Conservation (phyloP, 345 rosid species). For the Salix caprea region DNA sequence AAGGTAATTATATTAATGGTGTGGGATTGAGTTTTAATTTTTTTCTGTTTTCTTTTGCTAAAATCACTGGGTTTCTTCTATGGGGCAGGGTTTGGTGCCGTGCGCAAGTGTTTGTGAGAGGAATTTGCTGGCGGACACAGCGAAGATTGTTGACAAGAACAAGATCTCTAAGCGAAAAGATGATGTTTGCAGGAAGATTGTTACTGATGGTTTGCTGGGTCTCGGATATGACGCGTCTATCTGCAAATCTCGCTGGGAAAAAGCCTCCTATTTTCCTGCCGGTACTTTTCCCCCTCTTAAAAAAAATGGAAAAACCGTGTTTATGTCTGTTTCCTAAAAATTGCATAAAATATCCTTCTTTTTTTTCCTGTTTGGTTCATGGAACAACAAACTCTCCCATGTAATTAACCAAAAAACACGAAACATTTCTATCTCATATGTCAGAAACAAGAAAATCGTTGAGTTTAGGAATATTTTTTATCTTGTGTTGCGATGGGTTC, state of each 20-base stretch:
- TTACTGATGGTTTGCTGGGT: slow-evolving; percentile 46
- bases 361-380: background rate
- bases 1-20: slow-evolving; percentile 40
- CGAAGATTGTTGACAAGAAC: slow-evolving; percentile 70
- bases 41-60: background rate
- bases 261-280: slow-evolving; percentile 58
- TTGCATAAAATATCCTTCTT: background rate
- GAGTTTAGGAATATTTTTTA: background rate
- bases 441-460: background rate
- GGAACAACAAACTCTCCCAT: background rate
- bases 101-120: slow-evolving; percentile 51
- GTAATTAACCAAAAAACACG: background rate
- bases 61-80: background rate
- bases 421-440: background rate
- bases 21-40: background rate
- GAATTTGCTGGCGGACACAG: slow-evolving; percentile 55
- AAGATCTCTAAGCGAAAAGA: slow-evolving; percentile 57
- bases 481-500: no score
- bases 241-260: slow-evolving; percentile 91
- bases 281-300: slow-evolving; percentile 40
- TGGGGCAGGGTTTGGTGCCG: slow-evolving; percentile 53
- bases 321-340: background rate
- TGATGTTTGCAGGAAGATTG: slow-evolving; percentile 44
- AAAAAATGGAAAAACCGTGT: background rate
- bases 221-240: slow-evolving; percentile 71